These are phyloP conservation scores for Litsea cubeba DNA, from an alignment of 164 flowering plant species.

Conservation along the genomic window DNA sequence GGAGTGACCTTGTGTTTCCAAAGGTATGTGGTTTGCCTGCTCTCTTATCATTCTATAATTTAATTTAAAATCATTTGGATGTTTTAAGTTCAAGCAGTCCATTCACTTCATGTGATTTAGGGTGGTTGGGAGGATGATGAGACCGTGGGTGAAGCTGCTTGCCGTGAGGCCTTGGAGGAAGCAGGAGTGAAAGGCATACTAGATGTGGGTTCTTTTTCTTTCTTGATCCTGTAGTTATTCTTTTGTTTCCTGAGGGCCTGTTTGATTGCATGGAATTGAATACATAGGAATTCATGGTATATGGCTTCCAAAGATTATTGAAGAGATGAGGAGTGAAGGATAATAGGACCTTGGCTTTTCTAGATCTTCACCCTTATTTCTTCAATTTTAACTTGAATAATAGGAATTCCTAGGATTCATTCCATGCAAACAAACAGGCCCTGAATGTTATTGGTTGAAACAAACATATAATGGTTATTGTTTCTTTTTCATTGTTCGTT, in stretches of 20 bases:
- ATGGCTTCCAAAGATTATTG: no score
- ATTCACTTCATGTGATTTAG: conserved; percentile 28
- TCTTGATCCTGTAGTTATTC: background rate
- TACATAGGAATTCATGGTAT: no score
- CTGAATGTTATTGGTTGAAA: no score
- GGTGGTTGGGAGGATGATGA: conserved; percentile 96
- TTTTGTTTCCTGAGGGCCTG: background rate
- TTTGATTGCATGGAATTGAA: background rate
- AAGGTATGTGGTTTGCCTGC: conserved; percentile 34
- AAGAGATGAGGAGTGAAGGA: no score
- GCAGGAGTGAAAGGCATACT: conserved; percentile 72
- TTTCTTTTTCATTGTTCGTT: no score
- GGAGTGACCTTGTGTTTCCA: conserved; percentile 72
- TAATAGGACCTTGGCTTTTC: no score
- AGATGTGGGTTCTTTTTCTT: conserved; percentile 33
- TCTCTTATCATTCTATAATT: background rate
- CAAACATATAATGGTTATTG: no score
- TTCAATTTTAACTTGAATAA: no score
- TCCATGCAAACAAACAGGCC: no score
- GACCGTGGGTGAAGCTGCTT: conserved; percentile 62
- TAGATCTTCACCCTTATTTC: no score
- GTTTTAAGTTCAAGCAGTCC: background rate
- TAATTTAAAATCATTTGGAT: background rate
- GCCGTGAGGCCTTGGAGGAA: conserved; percentile 82
- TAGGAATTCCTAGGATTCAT: no score